Evolutionary conservation across 169 alveolate species (phyloP), one percentile per base, ranked within the genome.

Genomic region (Plasmodium gaboni): DNA sequence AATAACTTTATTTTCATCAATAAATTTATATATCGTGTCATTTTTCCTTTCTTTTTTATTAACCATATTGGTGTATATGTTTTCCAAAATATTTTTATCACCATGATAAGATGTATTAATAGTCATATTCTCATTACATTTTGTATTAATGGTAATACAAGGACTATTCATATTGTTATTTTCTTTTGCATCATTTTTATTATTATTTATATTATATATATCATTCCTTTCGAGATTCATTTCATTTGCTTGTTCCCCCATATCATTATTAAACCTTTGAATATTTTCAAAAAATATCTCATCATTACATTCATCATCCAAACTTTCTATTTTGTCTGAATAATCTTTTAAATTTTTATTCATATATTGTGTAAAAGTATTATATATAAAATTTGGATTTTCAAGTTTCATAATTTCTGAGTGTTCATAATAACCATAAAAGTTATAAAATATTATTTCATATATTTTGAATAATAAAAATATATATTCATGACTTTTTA

Each of bases 401-500:
- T 83, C 73, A 67, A 83, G 46, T 32, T 28, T 67, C 6, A 83
- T 22, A 51, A 22, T 60, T 32, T 83, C 73, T 8, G 74, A 83
- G 8, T 26, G 8, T 57, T 83, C 68, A 17, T 67, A 63, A 57
- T 68, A 57, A 57, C 70, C 38, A 51, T 69, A 69, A 83, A 83
- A 69, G 44, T 70, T 83, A 24, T 13, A 24, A 83, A 69, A 83
- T 42, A 59, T 48, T 68, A 83, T 67, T 83, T 83, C 91, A 69
- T 83, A 83, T 50, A 83, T 68, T 83, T 83, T 83, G 44, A 83
- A 83, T 57, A 83, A 44, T 50, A 83, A 67, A 69, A 53, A 68
- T 46, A 83, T 48, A 68, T 68, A 59, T 51, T 83, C 91, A 57
- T 83, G 53, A 38, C 70, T 83, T 83, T 83, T 83, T 69, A 83